Evolutionary conservation across 2,329 filamentous ascomycete species (phyloP).

Genomic region (Xylariaceae sp.): DNA sequence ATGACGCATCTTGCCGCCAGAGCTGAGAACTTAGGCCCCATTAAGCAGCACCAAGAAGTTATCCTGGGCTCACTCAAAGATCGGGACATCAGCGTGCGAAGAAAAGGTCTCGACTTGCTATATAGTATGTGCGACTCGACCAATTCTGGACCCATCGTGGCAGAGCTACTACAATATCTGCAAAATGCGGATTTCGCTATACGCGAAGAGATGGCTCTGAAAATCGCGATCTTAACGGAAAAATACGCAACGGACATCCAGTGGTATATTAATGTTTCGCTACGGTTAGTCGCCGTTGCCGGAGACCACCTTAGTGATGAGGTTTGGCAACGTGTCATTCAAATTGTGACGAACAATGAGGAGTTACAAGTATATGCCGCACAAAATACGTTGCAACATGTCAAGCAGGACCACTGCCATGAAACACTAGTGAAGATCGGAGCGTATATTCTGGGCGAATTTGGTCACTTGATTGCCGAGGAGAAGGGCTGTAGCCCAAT

Average conservation of each 20-base stretch:
- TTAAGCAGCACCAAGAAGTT: slow-evolving; percentile 96
- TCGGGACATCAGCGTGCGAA: slow-evolving; percentile 93
- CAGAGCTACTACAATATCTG: slow-evolving; percentile 90
- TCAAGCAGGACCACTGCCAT: slow-evolving; percentile 92
- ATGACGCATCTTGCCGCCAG: slow-evolving; percentile 98
- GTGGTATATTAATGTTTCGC: slow-evolving; percentile 98
- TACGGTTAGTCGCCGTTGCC: slow-evolving; percentile 92
- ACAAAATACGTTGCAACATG: slow-evolving; percentile 88
- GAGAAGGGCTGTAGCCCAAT: slow-evolving; percentile 92
- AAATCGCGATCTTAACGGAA: slow-evolving; percentile 97
- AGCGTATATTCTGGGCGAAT: slow-evolving; percentile 93
- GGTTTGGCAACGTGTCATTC: slow-evolving; percentile 98
- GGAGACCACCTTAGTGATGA: slow-evolving; percentile 99
- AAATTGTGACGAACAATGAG: slow-evolving; percentile 99
- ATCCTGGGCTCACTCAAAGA: slow-evolving; percentile 95
- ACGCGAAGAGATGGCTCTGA: slow-evolving; percentile 98
- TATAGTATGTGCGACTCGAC: slow-evolving; percentile 99
- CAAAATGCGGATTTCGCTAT: slow-evolving; percentile 98
- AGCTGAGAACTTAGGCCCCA: slow-evolving; percentile 91
- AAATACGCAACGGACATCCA: slow-evolving; percentile 98
- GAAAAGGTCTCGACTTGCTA: slow-evolving; percentile 92
- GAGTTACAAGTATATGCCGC: slow-evolving; percentile 96
- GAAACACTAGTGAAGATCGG: slow-evolving; percentile 98
- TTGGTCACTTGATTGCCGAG: slow-evolving; percentile 94
- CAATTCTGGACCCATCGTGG: slow-evolving; percentile 93